Conservation (phyloP, 2,329 filamentous ascomycete species). For the Triangularia verruculosa region DNA sequence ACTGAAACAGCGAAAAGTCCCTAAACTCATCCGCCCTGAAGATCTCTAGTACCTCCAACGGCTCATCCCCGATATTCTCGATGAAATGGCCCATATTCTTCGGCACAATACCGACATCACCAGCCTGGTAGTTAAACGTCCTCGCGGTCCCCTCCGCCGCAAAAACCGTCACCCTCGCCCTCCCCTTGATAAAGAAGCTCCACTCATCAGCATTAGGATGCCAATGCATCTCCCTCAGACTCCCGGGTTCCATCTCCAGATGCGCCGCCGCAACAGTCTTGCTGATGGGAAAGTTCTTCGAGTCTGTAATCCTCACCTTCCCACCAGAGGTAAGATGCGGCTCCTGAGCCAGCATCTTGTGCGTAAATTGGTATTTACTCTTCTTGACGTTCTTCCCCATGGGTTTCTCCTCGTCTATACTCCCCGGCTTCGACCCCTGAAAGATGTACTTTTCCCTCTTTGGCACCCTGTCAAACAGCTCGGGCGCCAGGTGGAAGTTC, state of each 20-base stretch:
- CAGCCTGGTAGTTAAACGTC: slow-evolving; percentile 73
- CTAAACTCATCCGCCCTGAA: slow-evolving; percentile 69
- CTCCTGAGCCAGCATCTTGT: slow-evolving; percentile 68
- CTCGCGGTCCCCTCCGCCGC: slow-evolving; percentile 64
- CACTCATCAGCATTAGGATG: slow-evolving; percentile 77
- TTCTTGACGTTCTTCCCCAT: slow-evolving; percentile 60
- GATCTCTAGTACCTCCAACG: slow-evolving; percentile 72
- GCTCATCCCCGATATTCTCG: slow-evolving; percentile 75
- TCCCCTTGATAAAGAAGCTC: slow-evolving; percentile 73
- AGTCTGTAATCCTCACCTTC: slow-evolving; percentile 70
- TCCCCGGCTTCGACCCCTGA: slow-evolving; percentile 61
- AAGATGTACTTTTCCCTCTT: slow-evolving; percentile 74
- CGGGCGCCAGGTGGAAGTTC: slow-evolving; percentile 70
- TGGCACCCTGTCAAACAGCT: slow-evolving; percentile 68
- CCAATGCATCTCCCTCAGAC: slow-evolving; percentile 79
- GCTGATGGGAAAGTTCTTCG: slow-evolving; percentile 71
- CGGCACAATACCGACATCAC: slow-evolving; percentile 75
- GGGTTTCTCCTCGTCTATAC: slow-evolving; percentile 64
- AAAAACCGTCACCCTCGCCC: slow-evolving; percentile 72
- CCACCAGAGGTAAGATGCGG: slow-evolving; percentile 66
- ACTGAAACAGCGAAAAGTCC: slow-evolving; percentile 72
- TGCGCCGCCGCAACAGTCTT: slow-evolving; percentile 71
- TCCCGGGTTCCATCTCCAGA: slow-evolving; percentile 67
- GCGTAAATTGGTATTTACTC: slow-evolving; percentile 66
- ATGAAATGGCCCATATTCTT: slow-evolving; percentile 78